Evolutionary conservation across 2,329 filamentous ascomycete genomes (phyloP).

Genomic region (Pseudogymnoascus sp.): DNA sequence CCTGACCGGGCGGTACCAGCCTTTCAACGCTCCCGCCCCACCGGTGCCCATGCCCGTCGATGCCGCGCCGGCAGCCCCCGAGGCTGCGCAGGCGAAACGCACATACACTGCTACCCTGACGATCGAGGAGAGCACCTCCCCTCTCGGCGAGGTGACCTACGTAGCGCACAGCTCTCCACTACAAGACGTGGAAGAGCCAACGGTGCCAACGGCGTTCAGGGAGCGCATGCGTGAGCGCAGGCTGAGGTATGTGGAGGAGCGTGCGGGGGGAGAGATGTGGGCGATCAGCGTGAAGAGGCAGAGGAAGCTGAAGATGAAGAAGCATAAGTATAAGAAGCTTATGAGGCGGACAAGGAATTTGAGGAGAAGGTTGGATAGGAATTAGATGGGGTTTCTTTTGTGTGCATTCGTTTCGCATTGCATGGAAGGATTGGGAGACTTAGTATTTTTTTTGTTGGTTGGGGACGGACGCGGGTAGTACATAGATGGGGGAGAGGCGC

Average conservation of each 20-base stretch:
- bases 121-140: slow-evolving; percentile 57
- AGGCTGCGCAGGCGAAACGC: slow-evolving; percentile 35
- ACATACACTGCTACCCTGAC: slow-evolving; percentile 58
- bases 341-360: slow-evolving; percentile 85
- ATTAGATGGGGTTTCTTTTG: slow-evolving; percentile 20
- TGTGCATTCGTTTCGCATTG: not conserved
- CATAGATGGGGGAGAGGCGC: not conserved
- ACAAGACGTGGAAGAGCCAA: slow-evolving; percentile 38
- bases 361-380: slow-evolving; percentile 56
- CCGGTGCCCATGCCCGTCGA: slow-evolving; percentile 51
- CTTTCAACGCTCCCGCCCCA: slow-evolving; percentile 77
- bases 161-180: slow-evolving; percentile 52
- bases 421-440: not conserved
- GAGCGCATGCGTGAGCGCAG: slow-evolving; percentile 62
- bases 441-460: not conserved
- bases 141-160: slow-evolving; percentile 51
- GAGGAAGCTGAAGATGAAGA: slow-evolving; percentile 98
- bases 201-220: slow-evolving; percentile 45
- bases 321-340: slow-evolving; percentile 99
- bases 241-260: slow-evolving; percentile 50
- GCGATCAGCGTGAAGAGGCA: slow-evolving; percentile 88
- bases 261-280: slow-evolving; percentile 50
- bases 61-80: slow-evolving; percentile 31
- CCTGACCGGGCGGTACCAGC: slow-evolving; percentile 62
- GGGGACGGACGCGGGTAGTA: not conserved